A percentile compares a stretch with the other conserved stretches of the same genome.
Evolutionary conservation across 1,139 yeast genomes (phyloP).

Genomic region (Geotrichum citri-aurantii): DNA sequence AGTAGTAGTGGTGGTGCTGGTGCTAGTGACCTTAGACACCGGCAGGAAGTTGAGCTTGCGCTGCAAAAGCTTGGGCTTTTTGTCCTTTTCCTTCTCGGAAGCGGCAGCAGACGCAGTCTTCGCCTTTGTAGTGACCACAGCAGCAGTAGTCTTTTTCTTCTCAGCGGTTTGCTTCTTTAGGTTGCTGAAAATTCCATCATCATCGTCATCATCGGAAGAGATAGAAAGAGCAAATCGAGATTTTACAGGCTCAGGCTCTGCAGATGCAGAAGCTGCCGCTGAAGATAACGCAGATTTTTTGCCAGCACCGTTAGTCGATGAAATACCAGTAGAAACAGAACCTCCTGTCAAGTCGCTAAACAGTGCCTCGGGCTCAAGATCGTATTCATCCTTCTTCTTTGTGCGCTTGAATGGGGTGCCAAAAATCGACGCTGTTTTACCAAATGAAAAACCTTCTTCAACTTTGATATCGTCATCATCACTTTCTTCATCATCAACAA

Average conservation of each 20-base stretch:
- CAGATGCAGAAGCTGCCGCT: background rate
- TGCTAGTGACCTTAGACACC: background rate
- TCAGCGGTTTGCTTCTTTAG: conserved; percentile 3
- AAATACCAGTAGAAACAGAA: background rate
- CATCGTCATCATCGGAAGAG: conserved; percentile 17
- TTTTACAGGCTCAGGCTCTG: conserved; percentile 7
- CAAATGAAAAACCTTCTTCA: conserved; percentile 11
- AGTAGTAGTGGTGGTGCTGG: background rate
- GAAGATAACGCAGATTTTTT: background rate
- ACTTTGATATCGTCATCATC: conserved; percentile 5
- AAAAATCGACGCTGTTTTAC: conserved; percentile 24
- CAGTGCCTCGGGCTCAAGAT: conserved; percentile 31
- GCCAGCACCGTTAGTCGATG: background rate
- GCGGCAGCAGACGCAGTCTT: background rate
- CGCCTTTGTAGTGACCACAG: background rate
- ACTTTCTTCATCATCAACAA: background rate
- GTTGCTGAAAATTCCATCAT: conserved; percentile 3
- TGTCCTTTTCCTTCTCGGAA: background rate
- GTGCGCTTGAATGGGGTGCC: conserved; percentile 28
- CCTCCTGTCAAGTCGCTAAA: conserved; percentile 25
- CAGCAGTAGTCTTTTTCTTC: background rate
- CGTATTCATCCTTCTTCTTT: conserved; percentile 25
- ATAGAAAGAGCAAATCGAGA: conserved; percentile 13
- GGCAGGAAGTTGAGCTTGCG: background rate
- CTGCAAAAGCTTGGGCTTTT: background rate